phyloP scores from a whole-genome alignment of 2,329 filamentous ascomycete species.

The Trichoderma endophyticum region DNA sequence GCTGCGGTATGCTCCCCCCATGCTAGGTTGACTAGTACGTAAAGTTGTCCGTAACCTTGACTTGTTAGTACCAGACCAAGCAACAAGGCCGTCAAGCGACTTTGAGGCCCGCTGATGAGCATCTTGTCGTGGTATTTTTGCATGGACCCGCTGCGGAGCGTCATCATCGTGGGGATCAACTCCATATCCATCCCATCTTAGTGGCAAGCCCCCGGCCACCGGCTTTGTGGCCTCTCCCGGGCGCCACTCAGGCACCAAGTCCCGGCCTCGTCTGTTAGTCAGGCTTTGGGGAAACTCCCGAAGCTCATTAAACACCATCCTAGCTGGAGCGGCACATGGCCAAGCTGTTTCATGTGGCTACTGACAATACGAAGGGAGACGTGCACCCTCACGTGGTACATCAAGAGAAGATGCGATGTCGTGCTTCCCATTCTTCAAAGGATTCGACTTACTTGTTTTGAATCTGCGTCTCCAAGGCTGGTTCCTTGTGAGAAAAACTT shows the following conservation, averaged over 20 bases:
- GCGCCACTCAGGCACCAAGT: slow-evolving; percentile 18
- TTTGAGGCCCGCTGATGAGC: slow-evolving; percentile 5
- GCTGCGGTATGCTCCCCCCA: background rate
- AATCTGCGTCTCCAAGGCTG: background rate
- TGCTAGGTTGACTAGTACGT: background rate
- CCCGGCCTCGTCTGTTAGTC: slow-evolving; percentile 10
- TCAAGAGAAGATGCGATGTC: too few species aligned
- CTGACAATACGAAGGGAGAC: background rate
- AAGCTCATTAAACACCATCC: background rate
- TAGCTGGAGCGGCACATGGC: background rate
- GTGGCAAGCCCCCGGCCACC: background rate
- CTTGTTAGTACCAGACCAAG: background rate
- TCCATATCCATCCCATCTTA: background rate
- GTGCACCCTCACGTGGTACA: background rate
- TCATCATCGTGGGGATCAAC: slow-evolving; percentile 15
- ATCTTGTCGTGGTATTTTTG: slow-evolving; percentile 13
- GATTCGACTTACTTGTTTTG: background rate
- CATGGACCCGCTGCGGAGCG: slow-evolving; percentile 13
- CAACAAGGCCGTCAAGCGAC: background rate
- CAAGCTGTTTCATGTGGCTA: background rate
- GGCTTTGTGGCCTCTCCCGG: slow-evolving; percentile 15
- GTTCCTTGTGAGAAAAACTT: background rate
- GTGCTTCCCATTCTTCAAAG: background rate
- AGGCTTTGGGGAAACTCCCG: slow-evolving; percentile 9
- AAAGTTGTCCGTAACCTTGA: background rate